These are phyloP conservation scores for Cladosporium sp. DNA, from an alignment of 2,329 filamentous ascomycete genomes.

Conservation along the genomic window DNA sequence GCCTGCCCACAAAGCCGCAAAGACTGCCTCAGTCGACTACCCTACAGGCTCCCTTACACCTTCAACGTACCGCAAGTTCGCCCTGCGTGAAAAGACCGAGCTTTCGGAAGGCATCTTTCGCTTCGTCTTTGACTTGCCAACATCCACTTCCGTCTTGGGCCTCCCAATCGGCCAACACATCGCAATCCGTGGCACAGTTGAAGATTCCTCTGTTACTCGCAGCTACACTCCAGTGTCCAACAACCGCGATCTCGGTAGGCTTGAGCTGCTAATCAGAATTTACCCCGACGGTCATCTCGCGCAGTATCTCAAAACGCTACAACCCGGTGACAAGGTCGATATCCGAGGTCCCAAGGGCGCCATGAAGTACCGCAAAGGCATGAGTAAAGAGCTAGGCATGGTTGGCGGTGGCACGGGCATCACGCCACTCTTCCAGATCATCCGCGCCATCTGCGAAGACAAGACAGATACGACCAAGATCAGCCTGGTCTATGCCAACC, in stretches of 20 bases:
- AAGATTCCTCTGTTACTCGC: conserved; percentile 19
- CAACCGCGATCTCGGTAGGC: conserved; percentile 35
- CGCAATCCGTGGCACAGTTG: conserved; percentile 25
- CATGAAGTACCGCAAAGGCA: conserved; percentile 47
- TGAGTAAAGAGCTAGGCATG: conserved; percentile 50
- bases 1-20: conserved; percentile 37
- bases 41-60: conserved; percentile 49
- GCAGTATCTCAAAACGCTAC: conserved; percentile 44
- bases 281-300: conserved; percentile 48
- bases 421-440: conserved; percentile 59
- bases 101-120: conserved; percentile 22
- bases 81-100: conserved; percentile 31
- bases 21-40: conserved; percentile 15
- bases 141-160: conserved; percentile 24
- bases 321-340: conserved; percentile 46
- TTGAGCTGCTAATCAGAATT: conserved; percentile 51
- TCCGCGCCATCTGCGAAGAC: conserved; percentile 61
- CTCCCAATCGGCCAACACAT: conserved; percentile 35
- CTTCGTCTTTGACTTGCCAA: conserved; percentile 27
- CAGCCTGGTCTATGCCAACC: conserved; percentile 57
- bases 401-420: conserved; percentile 50
- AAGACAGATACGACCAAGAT: conserved; percentile 54
- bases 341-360: conserved; percentile 56
- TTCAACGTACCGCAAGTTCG: conserved; percentile 45
- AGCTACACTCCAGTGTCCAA: conserved; percentile 30